A percentile compares a stretch with the other conserved stretches of the same genome.
Conservation (phyloP, 2,329 filamentous ascomycete genomes). For the Metarhizium album region DNA sequence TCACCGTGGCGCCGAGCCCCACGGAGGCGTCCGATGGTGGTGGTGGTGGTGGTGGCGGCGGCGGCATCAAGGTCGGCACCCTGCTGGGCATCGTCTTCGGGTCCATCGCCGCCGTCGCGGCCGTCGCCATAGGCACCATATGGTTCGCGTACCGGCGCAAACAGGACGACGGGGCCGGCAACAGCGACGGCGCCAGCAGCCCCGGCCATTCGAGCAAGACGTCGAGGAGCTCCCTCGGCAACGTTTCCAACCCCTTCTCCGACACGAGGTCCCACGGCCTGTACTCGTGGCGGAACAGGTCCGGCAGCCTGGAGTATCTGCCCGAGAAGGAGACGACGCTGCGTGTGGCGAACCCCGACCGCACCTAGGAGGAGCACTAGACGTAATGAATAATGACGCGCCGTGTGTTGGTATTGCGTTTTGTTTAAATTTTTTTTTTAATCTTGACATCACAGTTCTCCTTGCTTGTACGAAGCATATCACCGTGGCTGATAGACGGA, state of each 20-base stretch:
- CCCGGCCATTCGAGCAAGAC: not conserved
- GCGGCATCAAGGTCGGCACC: not conserved
- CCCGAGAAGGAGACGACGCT: not conserved
- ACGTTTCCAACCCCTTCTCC: slow-evolving; percentile 1
- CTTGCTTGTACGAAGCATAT: no score
- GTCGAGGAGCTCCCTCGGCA: not conserved
- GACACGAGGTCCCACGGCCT: not conserved
- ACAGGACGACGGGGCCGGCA: not conserved
- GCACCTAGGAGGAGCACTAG: not conserved
- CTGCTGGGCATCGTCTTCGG: slow-evolving; percentile 2
- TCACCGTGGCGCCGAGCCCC: not conserved
- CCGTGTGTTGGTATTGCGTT: no score
- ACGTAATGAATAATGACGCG: not conserved
- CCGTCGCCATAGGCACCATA: not conserved
- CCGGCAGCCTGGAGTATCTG: slow-evolving; percentile 2
- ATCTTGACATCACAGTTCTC: no score
- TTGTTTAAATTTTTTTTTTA: no score
- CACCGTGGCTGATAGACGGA: no score
- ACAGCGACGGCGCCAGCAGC: not conserved
- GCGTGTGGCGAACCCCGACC: slow-evolving; percentile 4
- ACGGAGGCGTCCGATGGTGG: not conserved
- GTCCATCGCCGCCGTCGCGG: not conserved
- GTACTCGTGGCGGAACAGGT: slow-evolving; percentile 2
- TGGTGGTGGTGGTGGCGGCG: not conserved
- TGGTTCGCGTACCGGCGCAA: not conserved